A percentile compares a stretch with the other conserved stretches of the same genome.
Evolutionary conservation across 148 eudicot species (phyloP).

Genomic region (Amaranthus hypochondriacus): DNA sequence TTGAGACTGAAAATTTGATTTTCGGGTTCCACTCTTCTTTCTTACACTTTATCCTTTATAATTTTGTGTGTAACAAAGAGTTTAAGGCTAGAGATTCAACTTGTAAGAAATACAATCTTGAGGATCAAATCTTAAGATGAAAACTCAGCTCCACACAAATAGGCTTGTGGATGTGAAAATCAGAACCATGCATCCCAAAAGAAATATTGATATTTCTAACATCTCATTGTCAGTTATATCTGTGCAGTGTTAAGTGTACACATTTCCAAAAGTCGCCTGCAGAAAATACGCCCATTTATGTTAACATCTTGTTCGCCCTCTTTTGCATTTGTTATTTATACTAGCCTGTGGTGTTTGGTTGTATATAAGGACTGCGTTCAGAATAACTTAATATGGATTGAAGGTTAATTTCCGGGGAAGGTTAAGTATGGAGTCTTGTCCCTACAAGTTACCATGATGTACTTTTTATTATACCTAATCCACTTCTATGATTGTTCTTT

Average conservation of each 20-base stretch:
- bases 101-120: not conserved
- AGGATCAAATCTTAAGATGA: not conserved
- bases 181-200: constrained; percentile 1
- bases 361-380: not conserved
- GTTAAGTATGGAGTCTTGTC: not conserved
- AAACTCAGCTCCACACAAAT: constrained; percentile 20
- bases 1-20: constrained; percentile 2
- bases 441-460: not conserved
- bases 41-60: not conserved
- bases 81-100: not conserved
- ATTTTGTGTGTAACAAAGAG: not conserved
- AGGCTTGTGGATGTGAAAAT: constrained; percentile 14
- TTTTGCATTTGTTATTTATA: not conserved
- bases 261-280: not conserved
- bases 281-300: not conserved
- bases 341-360: not conserved
- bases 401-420: not conserved
- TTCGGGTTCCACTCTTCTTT: not conserved
- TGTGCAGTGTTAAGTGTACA: constrained; percentile 3
- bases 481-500: not conserved
- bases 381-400: not conserved
- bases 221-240: constrained; percentile 1
- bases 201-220: not conserved
- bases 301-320: not conserved
- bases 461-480: not conserved